Evolutionary conservation across 257 asterid genomes (phyloP).

Genomic region (Coffea canephora): DNA sequence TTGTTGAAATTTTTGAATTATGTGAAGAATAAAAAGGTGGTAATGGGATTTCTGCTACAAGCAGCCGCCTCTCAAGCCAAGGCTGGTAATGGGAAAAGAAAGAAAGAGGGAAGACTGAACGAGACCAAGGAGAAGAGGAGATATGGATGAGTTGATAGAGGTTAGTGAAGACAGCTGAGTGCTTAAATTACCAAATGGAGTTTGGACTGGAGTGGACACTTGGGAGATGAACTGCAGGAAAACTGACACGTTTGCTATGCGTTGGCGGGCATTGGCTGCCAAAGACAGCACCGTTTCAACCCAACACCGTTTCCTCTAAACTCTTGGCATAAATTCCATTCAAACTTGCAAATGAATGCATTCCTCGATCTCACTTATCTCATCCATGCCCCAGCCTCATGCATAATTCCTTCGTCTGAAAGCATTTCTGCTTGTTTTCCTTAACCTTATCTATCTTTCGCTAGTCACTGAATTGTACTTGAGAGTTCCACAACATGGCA

Average conservation of each 20-base stretch:
- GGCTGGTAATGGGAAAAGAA: not conserved
- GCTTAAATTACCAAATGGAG: constrained; percentile 9
- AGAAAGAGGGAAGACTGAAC: not conserved
- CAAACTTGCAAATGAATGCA: not conserved
- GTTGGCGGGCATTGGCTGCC: constrained; percentile 11
- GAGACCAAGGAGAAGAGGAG: not conserved
- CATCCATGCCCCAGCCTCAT: not conserved
- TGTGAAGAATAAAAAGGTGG: not conserved
- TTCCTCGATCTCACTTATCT: not conserved
- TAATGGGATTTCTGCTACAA: not conserved
- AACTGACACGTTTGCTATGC: constrained; percentile 60
- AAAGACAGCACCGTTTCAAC: too few species aligned
- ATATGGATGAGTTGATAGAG: not conserved
- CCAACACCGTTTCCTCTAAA: not conserved
- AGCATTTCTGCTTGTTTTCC: not conserved
- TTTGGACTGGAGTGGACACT: constrained; percentile 51
- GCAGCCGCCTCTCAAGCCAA: not conserved
- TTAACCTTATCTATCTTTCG: not conserved
- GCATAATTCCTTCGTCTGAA: not conserved
- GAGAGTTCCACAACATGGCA: too few species aligned
- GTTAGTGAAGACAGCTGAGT: not conserved
- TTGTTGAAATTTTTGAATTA: not conserved
- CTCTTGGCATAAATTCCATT: not conserved
- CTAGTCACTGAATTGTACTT: too few species aligned
- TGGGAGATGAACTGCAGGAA: constrained; percentile 65